A percentile compares a stretch with the other conserved stretches of the same genome.
phyloP scores from a whole-genome alignment of 768 basidiomycete species.

The Mrakia frigida region DNA sequence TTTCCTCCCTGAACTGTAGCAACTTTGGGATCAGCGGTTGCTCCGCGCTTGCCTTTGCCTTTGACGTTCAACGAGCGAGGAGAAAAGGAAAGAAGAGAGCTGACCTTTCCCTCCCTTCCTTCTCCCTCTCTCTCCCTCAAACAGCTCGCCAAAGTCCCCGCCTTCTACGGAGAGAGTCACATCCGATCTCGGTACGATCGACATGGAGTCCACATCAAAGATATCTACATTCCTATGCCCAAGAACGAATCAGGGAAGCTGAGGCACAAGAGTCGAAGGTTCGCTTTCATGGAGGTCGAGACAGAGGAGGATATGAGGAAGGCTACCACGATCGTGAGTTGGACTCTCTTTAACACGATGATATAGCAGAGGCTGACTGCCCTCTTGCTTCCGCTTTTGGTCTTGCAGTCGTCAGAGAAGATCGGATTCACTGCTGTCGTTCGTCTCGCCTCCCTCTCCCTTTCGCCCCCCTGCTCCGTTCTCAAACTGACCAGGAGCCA shows the following conservation, averaged over 20 bases:
- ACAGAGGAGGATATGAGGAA: conserved; percentile 12
- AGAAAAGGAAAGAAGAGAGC: not conserved
- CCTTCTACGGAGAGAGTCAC: not conserved
- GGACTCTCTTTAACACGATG: not conserved
- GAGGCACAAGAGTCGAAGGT: not conserved
- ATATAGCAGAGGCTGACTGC: not conserved
- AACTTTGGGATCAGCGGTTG: too few relatives aligned
- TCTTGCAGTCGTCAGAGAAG: not conserved
- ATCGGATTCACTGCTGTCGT: not conserved
- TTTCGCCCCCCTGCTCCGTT: not conserved
- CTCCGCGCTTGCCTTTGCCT: not conserved
- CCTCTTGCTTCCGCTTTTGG: not conserved
- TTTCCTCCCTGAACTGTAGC: too few relatives aligned
- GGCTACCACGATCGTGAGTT: not conserved
- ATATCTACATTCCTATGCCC: not conserved
- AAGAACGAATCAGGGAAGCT: not conserved
- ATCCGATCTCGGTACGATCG: not conserved
- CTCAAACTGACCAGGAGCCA: not conserved
- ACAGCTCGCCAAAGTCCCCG: not conserved
- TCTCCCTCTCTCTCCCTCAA: not conserved
- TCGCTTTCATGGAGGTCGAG: not conserved
- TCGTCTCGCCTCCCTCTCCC: not conserved
- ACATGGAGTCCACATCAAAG: not conserved
- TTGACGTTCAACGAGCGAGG: not conserved
- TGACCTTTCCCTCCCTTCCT: not conserved